Conservation (phyloP, 2,329 filamentous ascomycete species). For the Leptographium flavum region DNA sequence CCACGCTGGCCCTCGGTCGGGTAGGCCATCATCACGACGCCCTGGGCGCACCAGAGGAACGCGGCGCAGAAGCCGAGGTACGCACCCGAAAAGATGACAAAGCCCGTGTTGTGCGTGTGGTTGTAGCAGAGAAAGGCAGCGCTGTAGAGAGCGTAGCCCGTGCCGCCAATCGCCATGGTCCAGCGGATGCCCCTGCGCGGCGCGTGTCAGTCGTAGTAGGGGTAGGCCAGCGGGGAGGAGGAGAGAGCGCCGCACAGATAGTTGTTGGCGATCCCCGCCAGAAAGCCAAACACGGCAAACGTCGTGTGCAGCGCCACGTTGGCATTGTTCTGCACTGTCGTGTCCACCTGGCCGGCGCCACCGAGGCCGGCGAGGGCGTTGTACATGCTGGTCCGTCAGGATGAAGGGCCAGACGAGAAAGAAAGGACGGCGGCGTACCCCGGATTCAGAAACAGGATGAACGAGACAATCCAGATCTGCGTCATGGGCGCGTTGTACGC, state of each 20-base stretch:
- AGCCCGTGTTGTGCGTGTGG: constrained; percentile 49
- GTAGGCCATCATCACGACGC: constrained; percentile 58
- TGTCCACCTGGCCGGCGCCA: constrained; percentile 25
- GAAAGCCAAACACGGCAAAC: constrained; percentile 10
- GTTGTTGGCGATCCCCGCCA: constrained; percentile 20
- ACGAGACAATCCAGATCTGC: constrained; percentile 54
- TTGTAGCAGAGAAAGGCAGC: constrained; percentile 53
- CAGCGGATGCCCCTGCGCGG: constrained; percentile 18
- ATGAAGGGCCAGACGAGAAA: constrained; percentile 31
- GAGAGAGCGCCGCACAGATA: background rate
- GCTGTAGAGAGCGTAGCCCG: constrained; percentile 56
- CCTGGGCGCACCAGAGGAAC: constrained; percentile 63
- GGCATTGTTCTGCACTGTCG: constrained; percentile 43
- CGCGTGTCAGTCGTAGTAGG: too few relatives aligned
- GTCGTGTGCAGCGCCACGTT: constrained; percentile 57
- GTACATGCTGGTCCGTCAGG: constrained; percentile 38
- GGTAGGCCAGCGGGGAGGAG: constrained; percentile 43
- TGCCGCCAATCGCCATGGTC: constrained; percentile 16
- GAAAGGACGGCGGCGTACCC: constrained; percentile 15
- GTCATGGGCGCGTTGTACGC: constrained; percentile 58
- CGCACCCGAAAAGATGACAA: constrained; percentile 59
- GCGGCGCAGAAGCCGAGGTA: constrained; percentile 61
- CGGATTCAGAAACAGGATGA: constrained; percentile 7
- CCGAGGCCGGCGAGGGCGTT: constrained; percentile 40
- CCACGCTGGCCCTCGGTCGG: constrained; percentile 4